phyloP scores from a whole-genome alignment of 805 yeast genomes.

The Debaryomyces maramus region DNA sequence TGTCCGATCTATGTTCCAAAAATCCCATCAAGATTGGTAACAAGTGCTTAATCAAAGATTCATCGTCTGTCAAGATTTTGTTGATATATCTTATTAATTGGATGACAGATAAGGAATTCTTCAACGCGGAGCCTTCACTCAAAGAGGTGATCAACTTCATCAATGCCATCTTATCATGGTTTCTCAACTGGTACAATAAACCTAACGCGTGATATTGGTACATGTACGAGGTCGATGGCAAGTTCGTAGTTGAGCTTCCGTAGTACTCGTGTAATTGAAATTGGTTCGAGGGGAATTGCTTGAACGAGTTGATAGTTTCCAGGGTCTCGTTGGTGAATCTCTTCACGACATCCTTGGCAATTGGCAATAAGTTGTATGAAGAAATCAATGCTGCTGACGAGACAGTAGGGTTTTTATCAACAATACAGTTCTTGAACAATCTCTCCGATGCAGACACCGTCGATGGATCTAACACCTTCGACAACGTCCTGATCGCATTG shows the following conservation, averaged over 20 bases:
- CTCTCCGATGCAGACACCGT: conserved; percentile 94
- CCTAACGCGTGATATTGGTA: conserved; percentile 97
- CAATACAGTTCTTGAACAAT: conserved; percentile 86
- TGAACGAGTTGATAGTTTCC: conserved; percentile 76
- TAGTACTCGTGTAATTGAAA: conserved; percentile 57
- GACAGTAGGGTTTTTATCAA: conserved; percentile 82
- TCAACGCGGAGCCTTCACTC: conserved; percentile 57
- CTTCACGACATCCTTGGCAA: conserved; percentile 87
- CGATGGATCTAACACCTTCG: conserved; percentile 83
- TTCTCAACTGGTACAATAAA: conserved; percentile 79
- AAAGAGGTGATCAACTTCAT: conserved; percentile 85
- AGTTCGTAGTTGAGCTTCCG: conserved; percentile 48
- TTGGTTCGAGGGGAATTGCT: conserved; percentile 50
- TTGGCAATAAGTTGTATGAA: conserved; percentile 85
- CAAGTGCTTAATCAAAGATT: conserved; percentile 57
- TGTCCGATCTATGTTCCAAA: conserved; percentile 78
- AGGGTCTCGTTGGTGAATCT: conserved; percentile 93
- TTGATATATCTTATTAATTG: conserved; percentile 83
- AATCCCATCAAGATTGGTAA: conserved; percentile 66
- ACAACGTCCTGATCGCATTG: conserved; percentile 88
- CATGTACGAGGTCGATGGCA: conserved; percentile 72
- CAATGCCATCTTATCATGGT: conserved; percentile 91
- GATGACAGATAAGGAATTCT: conserved; percentile 79
- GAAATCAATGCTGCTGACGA: conserved; percentile 94
- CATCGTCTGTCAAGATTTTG: conserved; percentile 70